phyloP scores from a whole-genome alignment of 495 filamentous ascomycete species.

The Mytilinidion resinicola region DNA sequence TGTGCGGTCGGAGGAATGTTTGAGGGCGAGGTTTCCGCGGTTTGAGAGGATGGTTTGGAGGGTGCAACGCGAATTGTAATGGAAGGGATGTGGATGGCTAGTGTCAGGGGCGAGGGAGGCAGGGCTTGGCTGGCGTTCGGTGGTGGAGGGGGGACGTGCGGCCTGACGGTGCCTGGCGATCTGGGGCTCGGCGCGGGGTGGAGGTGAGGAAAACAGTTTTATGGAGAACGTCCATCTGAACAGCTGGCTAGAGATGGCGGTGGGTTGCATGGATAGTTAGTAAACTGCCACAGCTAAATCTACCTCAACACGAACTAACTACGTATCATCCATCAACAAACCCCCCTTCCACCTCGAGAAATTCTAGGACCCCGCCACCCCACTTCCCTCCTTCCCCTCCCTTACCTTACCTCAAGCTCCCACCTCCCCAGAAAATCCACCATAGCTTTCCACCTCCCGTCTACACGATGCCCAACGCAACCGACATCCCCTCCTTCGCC shows the following conservation, averaged over 20 bases:
- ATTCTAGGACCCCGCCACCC: neutral
- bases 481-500: constrained; percentile 69
- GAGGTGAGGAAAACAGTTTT: too few relatives aligned
- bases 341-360: neutral
- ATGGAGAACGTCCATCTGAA: too few relatives aligned
- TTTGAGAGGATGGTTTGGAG: neutral
- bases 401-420: neutral
- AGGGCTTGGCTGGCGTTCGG: neutral
- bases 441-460: neutral
- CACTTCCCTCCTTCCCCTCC: neutral
- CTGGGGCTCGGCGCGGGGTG: too few relatives aligned
- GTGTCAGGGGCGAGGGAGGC: neutral
- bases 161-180: neutral
- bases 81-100: neutral
- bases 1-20: neutral
- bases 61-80: neutral
- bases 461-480: constrained; percentile 13
- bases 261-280: too few relatives aligned
- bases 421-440: neutral
- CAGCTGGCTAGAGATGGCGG: too few relatives aligned
- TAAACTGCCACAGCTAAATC: too few relatives aligned
- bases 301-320: too few relatives aligned
- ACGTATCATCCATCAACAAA: too few relatives aligned
- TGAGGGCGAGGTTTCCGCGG: neutral
- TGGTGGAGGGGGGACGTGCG: neutral